Conservation (phyloP, 148 eudicot genomes). For the Suaeda aralocaspica region DNA sequence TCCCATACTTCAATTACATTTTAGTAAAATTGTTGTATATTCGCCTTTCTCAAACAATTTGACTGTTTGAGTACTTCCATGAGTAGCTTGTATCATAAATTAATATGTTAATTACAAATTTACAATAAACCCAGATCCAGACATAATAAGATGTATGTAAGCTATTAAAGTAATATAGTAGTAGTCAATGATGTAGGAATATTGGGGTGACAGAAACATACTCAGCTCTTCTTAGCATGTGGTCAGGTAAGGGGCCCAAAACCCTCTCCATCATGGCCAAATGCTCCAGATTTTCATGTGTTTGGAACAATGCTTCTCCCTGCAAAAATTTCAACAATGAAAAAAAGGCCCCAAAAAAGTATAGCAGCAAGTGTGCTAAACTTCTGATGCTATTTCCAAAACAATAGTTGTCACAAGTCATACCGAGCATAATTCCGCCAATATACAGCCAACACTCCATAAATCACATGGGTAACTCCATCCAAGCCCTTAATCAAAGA, state of each 20-base stretch:
- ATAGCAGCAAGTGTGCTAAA: neutral
- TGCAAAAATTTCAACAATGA: slow-evolving; percentile 15
- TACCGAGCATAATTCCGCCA: slow-evolving; percentile 65
- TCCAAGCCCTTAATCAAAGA: slow-evolving; percentile 48
- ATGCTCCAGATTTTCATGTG: slow-evolving; percentile 64
- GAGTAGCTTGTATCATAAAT: too few species aligned
- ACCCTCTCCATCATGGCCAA: slow-evolving; percentile 71
- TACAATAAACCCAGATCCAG: too few species aligned
- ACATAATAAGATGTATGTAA: too few species aligned
- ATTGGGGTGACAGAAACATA: slow-evolving; percentile 21
- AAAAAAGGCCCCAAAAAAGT: neutral
- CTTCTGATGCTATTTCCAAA: neutral
- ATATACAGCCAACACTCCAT: slow-evolving; percentile 65
- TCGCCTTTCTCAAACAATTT: too few species aligned
- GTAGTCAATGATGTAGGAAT: neutral
- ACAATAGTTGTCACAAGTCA: slow-evolving; percentile 16
- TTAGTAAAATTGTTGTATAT: neutral
- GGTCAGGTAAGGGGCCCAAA: slow-evolving; percentile 56
- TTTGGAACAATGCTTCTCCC: slow-evolving; percentile 71
- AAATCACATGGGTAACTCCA: slow-evolving; percentile 69
- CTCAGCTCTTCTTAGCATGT: slow-evolving; percentile 55
- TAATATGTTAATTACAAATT: too few species aligned
- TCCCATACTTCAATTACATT: neutral
- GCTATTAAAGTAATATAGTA: too few species aligned
- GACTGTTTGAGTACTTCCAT: too few species aligned